These are phyloP conservation scores for Eutrema salsugineum DNA, from an alignment of 441 rosid species.

Conservation along the genomic window DNA sequence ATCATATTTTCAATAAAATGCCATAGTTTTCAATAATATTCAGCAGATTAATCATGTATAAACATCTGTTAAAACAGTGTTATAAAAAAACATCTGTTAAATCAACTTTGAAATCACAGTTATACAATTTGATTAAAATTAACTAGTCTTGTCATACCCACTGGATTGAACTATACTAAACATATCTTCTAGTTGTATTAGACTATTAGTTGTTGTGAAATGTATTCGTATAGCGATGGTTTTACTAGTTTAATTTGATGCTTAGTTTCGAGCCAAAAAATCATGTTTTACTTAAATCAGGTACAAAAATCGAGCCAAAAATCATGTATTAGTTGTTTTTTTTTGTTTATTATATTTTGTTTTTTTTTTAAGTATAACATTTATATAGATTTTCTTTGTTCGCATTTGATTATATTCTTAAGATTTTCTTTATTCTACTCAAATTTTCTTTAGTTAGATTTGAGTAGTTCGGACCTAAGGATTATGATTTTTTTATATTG, in stretches of 20 bases:
- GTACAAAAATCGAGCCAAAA: too few relatives aligned
- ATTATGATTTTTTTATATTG: too few relatives aligned
- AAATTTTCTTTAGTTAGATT: too few relatives aligned
- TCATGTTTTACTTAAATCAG: too few relatives aligned
- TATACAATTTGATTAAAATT: neutral
- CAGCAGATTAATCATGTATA: slow-evolving; percentile 10
- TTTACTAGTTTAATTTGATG: neutral
- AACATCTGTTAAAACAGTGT: slow-evolving; percentile 2
- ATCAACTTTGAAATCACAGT: neutral
- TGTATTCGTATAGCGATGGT: neutral
- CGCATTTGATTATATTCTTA: too few relatives aligned
- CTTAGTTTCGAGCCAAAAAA: too few relatives aligned
- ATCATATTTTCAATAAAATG: neutral
- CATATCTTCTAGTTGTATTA: neutral
- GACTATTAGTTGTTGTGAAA: neutral
- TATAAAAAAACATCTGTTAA: slow-evolving; percentile 7
- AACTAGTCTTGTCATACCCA: slow-evolving; percentile 2
- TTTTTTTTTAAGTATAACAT: neutral
- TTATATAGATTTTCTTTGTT: too few relatives aligned
- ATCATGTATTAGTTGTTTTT: too few relatives aligned
- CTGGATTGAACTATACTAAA: neutral
- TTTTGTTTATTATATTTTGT: neutral
- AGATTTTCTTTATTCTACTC: too few relatives aligned
- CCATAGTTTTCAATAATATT: neutral
- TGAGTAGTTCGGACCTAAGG: neutral